These are phyloP conservation scores for Boletus reticuloceps DNA, from an alignment of 768 basidiomycete species.

Conservation along the genomic window DNA sequence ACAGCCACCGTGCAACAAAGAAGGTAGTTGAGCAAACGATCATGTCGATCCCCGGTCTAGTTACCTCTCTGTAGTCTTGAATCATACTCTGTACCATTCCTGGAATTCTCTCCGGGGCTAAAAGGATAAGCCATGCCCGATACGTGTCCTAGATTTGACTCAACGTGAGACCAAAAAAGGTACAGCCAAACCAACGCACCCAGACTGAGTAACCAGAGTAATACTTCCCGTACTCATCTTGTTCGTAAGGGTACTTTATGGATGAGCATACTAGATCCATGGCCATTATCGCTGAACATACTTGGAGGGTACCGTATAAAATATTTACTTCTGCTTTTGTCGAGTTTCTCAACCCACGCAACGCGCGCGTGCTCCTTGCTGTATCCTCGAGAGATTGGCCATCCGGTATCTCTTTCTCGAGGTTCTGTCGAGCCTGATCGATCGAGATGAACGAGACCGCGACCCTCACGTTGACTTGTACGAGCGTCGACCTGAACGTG, in stretches of 20 bases:
- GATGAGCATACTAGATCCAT: background rate
- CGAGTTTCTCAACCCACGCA: slow-evolving; percentile 57
- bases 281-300: slow-evolving; percentile 16
- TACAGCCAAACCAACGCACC: slow-evolving; percentile 42
- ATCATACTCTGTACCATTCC: slow-evolving; percentile 81
- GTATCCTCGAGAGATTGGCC: slow-evolving; percentile 51
- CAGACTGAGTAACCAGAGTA: slow-evolving; percentile 84
- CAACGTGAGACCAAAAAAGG: background rate
- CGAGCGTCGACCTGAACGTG: slow-evolving; percentile 34
- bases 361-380: slow-evolving; percentile 43
- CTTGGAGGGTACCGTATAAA: slow-evolving; percentile 64
- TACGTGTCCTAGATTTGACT: slow-evolving; percentile 62
- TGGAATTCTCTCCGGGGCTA: too few relatives aligned
- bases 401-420: slow-evolving; percentile 49
- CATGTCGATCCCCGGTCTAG: too few relatives aligned
- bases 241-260: slow-evolving; percentile 71
- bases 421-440: slow-evolving; percentile 56
- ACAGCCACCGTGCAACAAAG: slow-evolving; percentile 55
- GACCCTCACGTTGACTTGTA: slow-evolving; percentile 52
- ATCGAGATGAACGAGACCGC: slow-evolving; percentile 75
- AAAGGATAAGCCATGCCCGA: slow-evolving; percentile 76
- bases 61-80: slow-evolving; percentile 68
- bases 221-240: slow-evolving; percentile 61
- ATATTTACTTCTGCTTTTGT: too few relatives aligned
- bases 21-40: background rate